Evolutionary conservation across 2,329 filamentous ascomycete species (phyloP).

Genomic region (Pseudogymnoascus pannorum): DNA sequence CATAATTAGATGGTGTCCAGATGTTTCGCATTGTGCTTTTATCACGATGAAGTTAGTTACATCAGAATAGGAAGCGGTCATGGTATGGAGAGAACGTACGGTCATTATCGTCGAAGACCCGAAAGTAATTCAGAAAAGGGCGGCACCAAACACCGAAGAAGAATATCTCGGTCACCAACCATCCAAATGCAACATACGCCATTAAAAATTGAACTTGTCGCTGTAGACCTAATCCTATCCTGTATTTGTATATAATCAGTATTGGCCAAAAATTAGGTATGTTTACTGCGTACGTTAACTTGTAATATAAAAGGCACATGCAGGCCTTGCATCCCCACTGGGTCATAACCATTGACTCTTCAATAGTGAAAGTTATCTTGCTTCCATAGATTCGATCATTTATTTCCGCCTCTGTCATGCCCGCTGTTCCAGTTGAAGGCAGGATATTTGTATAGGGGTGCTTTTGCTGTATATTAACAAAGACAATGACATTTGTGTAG

Average conservation of each 20-base stretch:
- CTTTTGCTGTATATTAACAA: neutral
- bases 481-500: neutral
- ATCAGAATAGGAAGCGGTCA: neutral
- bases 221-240: conserved; percentile 36
- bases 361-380: conserved; percentile 55
- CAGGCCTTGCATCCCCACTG: conserved; percentile 51
- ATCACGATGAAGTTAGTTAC: conserved; percentile 25
- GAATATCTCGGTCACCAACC: conserved; percentile 44
- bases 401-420: conserved; percentile 13
- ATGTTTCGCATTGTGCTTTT: conserved; percentile 45
- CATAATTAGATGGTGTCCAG: conserved; percentile 49
- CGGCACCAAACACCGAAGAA: conserved; percentile 47
- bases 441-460: neutral
- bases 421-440: neutral
- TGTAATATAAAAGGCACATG: conserved; percentile 31
- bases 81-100: conserved; percentile 17
- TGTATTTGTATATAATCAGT: neutral
- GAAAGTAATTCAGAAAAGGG: conserved; percentile 46
- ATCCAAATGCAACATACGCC: conserved; percentile 40
- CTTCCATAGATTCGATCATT: conserved; percentile 37
- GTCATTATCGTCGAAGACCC: conserved; percentile 45
- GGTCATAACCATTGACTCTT: conserved; percentile 53
- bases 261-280: neutral
- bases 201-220: conserved; percentile 45
- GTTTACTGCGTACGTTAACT: conserved; percentile 38